These are phyloP conservation scores for Gracilaria vermiculophylla DNA, from an alignment of 23 red algal genomes.

Conservation along the genomic window DNA sequence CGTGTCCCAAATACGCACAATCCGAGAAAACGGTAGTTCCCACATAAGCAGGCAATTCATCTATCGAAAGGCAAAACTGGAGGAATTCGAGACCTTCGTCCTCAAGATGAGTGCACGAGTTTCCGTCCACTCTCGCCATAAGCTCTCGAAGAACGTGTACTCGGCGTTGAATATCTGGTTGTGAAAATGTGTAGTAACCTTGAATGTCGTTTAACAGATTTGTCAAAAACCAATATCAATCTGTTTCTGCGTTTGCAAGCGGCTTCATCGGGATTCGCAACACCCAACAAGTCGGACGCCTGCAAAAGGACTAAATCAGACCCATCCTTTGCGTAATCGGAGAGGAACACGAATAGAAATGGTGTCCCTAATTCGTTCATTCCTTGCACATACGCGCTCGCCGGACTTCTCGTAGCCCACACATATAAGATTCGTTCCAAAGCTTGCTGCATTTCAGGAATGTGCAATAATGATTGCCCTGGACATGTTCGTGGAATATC, in stretches of 20 bases:
- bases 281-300: slow-evolving; percentile 54
- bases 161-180: slow-evolving; percentile 95
- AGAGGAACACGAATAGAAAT: slow-evolving; percentile 80
- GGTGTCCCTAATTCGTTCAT: slow-evolving; percentile 93
- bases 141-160: slow-evolving; percentile 73
- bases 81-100: slow-evolving; percentile 67
- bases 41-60: slow-evolving; percentile 94
- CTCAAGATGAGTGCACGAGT: slow-evolving; percentile 57
- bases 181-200: slow-evolving; percentile 93
- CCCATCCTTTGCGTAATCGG: slow-evolving; percentile 5
- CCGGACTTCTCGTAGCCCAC: slow-evolving; percentile 81
- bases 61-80: slow-evolving; percentile 93
- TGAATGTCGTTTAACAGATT: slow-evolving; percentile 84
- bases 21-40: slow-evolving; percentile 81
- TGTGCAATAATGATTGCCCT: slow-evolving; percentile 71
- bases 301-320: background rate
- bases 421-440: slow-evolving; percentile 84
- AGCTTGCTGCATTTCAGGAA: slow-evolving; percentile 30
- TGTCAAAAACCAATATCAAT: slow-evolving; percentile 92
- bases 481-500: slow-evolving; percentile 91
- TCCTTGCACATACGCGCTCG: slow-evolving; percentile 93
- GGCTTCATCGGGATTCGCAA: slow-evolving; percentile 24
- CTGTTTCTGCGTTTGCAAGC: slow-evolving; percentile 83
- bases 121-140: slow-evolving; percentile 60
- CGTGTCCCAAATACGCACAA: slow-evolving; percentile 91